Base-by-base conservation (phyloP, 106 monocot species). In the Dendrobium chrysotoxum region DNA sequence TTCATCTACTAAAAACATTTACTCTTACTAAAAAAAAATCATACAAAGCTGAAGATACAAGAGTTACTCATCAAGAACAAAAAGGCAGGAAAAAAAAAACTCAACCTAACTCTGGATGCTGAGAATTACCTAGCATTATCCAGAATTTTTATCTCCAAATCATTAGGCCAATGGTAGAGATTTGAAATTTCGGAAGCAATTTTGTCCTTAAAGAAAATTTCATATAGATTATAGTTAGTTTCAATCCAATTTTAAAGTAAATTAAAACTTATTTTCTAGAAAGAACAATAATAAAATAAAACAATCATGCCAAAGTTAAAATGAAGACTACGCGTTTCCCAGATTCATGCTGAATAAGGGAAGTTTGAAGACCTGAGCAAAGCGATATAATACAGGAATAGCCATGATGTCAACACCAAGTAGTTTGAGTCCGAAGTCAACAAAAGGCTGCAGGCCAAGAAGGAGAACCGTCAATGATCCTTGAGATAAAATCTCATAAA, bases 361-460 rank as follows among this genome's bases (percentile, higher is more conserved):
- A n/a, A 31, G 16, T 53, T 65, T 35, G 50, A 87, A 79, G 10
- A 90, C 96, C 96, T 90, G 93, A 85, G 86, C 72, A 81, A 89
- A 87, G 17, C 78, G 87, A 78, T 94, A 90, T 68, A 96, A 79
- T 40, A 85, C 85, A 44, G 96, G 96, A 42, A 96, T 90, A 25
- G 94, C 91, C 96, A 96, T 96, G 76, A 94, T 39, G 85, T 96
- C 96, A 77, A 80, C 96, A 65, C 90, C 88, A 25, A 92, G 80
- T 46, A 96, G 42, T 83, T 90, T 96, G 26, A 96, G 88, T 68
- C 96, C 96, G 76, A 94, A 92, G 57, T 96, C 96, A 75, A 96
- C 83, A 78, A 76, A 67, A 77, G 96, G 96, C 96, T 96, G 82
- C 80, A 90, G 45, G 45, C 15, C 39, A 86, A 70, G 30, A 85